Evolutionary conservation across 805 yeast genomes (phyloP), one percentile per base, ranked within the genome.

Genomic region (Kodamaea jinghongensis): DNA sequence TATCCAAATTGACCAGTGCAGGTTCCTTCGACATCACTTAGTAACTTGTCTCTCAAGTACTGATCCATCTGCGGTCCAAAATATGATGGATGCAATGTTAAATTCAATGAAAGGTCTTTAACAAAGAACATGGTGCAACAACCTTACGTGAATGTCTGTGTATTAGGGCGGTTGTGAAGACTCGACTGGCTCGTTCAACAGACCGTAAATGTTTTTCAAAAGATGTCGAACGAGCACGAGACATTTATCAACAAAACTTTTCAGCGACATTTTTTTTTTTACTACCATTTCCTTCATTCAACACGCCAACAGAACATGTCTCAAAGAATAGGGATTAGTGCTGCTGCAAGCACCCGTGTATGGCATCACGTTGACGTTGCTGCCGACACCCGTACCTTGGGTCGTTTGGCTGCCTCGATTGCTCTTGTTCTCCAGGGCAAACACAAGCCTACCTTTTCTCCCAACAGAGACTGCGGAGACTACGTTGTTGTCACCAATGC

Each of bases 1-100:
- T 93, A 93, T 10, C 99, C 99, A 70, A 93, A 93, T 63, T 93
- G 96, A 54, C 99, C 99, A 0, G 98, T 90, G 67, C 98, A 93
- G 1, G 98, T 89, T 17, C 99, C 99, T 67, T 93, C 99, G 31
- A 93, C 99, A 59, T 93, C 99, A 49, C 87, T 89, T 43, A 93
- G 75, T 46, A 93, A 74, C 63, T 91, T 90, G 57, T 89, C 86
- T 58, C 95, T 81, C 51, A 93, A 72, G 57, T 81, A 91, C 59
- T 88, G 95, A 65, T 86, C 89, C 98, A 93, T 93, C 52, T 90
- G 95, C 3, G 98, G 96, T 1, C 99, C 99, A 58, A 90, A 91
- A 64, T 82, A 93, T 25, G 98, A 89, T 38, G 99, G 99, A 64
- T 91, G 99, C 41, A 93, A 81, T 33, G 97, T 90, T 52, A 93